A percentile compares a stretch with the other conserved stretches of the same genome.
phyloP scores from a whole-genome alignment of 768 basidiomycete species.

The Galerina sulciceps region DNA sequence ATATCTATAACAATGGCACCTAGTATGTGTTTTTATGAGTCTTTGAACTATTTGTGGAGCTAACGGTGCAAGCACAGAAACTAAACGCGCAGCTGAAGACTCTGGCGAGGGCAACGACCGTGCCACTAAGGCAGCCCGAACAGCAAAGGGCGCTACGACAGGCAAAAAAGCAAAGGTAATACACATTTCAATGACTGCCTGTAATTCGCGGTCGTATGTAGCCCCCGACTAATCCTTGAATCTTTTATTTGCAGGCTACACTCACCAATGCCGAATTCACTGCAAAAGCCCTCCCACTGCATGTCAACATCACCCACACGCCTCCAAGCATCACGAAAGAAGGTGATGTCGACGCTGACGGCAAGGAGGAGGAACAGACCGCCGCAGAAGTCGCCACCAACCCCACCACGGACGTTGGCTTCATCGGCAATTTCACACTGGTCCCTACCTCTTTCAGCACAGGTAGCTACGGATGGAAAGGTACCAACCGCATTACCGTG shows the following conservation, averaged over 20 bases:
- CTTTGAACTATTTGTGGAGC: not conserved
- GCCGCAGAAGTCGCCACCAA: constrained; percentile 20
- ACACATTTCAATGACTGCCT: constrained; percentile 2
- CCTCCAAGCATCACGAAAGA: constrained; percentile 43
- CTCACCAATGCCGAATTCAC: constrained; percentile 59
- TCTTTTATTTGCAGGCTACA: constrained; percentile 36
- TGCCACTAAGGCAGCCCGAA: constrained; percentile 16
- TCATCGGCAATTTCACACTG: constrained; percentile 60
- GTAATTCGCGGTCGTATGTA: not conserved
- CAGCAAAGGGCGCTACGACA: constrained; percentile 11
- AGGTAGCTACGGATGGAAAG: constrained; percentile 89
- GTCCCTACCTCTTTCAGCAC: constrained; percentile 66
- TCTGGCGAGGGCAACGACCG: constrained; percentile 6
- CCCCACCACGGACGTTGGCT: constrained; percentile 62
- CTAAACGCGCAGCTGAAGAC: constrained; percentile 18
- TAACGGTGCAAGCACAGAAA: constrained; percentile 2
- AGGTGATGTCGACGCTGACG: constrained; percentile 15
- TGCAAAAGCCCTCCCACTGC: constrained; percentile 68
- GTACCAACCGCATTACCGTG: constrained; percentile 65
- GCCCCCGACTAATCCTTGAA: not conserved
- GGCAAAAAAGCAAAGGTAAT: constrained; percentile 45
- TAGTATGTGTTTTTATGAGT: not conserved
- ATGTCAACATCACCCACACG: constrained; percentile 70
- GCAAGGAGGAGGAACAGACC: constrained; percentile 11
- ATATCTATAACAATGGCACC: constrained; percentile 10